Evolutionary conservation across 2,329 filamentous ascomycete genomes (phyloP), one percentile per base, ranked within the genome.

Genomic region (Penicillium capsulatum): DNA sequence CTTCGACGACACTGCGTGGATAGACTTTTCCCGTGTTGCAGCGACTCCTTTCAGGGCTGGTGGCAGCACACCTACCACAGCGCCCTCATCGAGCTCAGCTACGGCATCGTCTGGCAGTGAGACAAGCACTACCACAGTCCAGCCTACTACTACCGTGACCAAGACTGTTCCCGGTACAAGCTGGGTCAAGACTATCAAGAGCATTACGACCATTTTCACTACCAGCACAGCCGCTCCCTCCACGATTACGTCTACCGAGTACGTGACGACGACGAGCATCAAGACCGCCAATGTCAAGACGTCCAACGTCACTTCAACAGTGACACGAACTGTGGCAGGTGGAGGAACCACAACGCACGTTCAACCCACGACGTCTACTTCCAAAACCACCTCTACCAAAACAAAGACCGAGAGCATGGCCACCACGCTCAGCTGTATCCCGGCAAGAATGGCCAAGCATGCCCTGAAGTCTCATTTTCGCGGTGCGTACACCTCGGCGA

Each of bases 1-100:
- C 51, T 70, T 71, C 40, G 45, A 58, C 1, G 55, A 55, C 1
- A 69, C 60, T 2, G 57, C 59, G 5, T 71, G 66, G 62, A 70
- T 71, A 47, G 63, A 71, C 41, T 66, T 69, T 38, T 61, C 62
- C 2, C 58, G 60, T 26, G 53, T 70, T 11, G 53, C 60, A 37
- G 57, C 60, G 1, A 55, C 59, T 36, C 67, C 68, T 0, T 71
- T 71, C 38, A 46, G 46, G 2, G 54, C 60, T 8, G 60, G 58
- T 1, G 54, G 54, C 15, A 59, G 16, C 3, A 19, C 34, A 3
- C 11, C 36, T n/a, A 24, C 57, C n/a, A 37, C 36, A 3, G 39
- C 34, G 3, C 40, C 51, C 3, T 28, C 42, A 8, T 10, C 40
- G 3, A 34, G 16, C 5, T 28, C 30, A 14, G 26, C 15, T 2